Evolutionary conservation across 768 basidiomycete species (phyloP), one percentile per base, ranked within the genome.

Genomic region (Termitomyces eurrhizus): DNA sequence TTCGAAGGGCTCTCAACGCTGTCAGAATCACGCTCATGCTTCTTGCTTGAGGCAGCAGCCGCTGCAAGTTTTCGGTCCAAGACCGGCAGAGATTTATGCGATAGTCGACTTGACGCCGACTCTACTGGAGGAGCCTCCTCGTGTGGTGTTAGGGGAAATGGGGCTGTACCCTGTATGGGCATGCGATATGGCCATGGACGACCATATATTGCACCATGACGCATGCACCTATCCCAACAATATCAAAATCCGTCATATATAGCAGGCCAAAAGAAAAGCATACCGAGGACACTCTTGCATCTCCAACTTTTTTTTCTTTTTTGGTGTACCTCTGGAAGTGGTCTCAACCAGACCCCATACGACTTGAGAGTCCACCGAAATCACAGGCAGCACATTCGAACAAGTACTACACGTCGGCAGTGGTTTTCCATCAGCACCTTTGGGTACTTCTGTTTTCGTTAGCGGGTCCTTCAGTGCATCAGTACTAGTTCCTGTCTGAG

Each of bases 181-280:
- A 83, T 67, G 57, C 91, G 87, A 52, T 78, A 76, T 24, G 91
- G 91, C 91, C 91, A 93, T 2, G 81, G 72, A 57, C 80, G 77
- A 2, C 79, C 80, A 72, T 92, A 93, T 59, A 93, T 93, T 12
- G 88, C 90, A 66, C 78, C 82, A 71, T 93, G 91, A 21, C 91
- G 87, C 72, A 92, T 79, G 70, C 91, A 93, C 60, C 90, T 92
- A 48, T 52, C 35, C 32, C 45, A 50, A 50, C 16, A 8, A 13
- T 7, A 44, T 46, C 45, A 57, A 18, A 29, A 46, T 24, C 26
- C 54, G 53, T 65, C 45, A 52, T 2, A 24, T 18, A 4, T 29
- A 46, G 56, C 62, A 60, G 64, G 53, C 62, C 16, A 24, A 61
- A 61, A 44, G 26, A 62, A 61, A 37, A 56, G 74, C 82, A 63